Percentiles rank a stretch among this genome's conserved stretches.
phyloP scores from a whole-genome alignment of 2,329 filamentous ascomycete genomes.

The Alternaria sp. region DNA sequence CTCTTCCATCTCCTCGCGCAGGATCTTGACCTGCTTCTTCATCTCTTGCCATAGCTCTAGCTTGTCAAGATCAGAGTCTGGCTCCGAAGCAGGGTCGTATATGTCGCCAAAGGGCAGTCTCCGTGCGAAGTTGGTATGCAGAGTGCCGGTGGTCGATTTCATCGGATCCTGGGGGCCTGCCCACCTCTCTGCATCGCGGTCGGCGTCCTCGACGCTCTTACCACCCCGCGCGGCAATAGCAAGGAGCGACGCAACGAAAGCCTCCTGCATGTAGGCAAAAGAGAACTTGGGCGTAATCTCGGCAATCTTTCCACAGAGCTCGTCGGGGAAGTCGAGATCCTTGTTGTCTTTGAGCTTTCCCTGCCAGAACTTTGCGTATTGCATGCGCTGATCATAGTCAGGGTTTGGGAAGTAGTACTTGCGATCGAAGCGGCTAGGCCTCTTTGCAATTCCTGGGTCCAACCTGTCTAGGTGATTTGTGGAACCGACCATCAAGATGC shows the following conservation, averaged over 20 bases:
- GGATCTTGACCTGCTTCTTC: conserved; percentile 52
- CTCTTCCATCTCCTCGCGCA: conserved; percentile 50
- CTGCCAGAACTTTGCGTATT: conserved; percentile 56
- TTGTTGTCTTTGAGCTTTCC: conserved; percentile 48
- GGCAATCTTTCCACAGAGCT: conserved; percentile 49
- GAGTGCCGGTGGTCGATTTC: conserved; percentile 12
- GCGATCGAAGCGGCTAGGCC: conserved; percentile 55
- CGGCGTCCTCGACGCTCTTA: conserved; percentile 14
- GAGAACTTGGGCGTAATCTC: conserved; percentile 53
- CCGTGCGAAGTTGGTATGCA: conserved; percentile 11
- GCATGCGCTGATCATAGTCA: conserved; percentile 45
- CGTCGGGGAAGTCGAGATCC: conserved; percentile 50
- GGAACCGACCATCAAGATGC: conserved; percentile 72
- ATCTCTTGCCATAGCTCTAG: conserved; percentile 51
- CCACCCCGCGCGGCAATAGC: conserved; percentile 40
- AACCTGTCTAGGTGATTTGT: conserved; percentile 70
- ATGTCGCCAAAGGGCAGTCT: not conserved
- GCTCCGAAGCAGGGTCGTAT: not conserved
- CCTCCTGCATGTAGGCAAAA: conserved; percentile 57
- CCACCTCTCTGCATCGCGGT: conserved; percentile 24
- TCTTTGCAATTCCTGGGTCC: conserved; percentile 66
- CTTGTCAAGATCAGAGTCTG: conserved; percentile 40
- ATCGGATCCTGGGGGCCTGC: conserved; percentile 39
- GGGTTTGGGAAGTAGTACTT: conserved; percentile 57
- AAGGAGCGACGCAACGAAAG: conserved; percentile 51